Percentiles rank a stretch among this genome's conserved stretches.
Evolutionary conservation across 2,329 filamentous ascomycete species (phyloP).

Genomic region (Alternaria triticina): DNA sequence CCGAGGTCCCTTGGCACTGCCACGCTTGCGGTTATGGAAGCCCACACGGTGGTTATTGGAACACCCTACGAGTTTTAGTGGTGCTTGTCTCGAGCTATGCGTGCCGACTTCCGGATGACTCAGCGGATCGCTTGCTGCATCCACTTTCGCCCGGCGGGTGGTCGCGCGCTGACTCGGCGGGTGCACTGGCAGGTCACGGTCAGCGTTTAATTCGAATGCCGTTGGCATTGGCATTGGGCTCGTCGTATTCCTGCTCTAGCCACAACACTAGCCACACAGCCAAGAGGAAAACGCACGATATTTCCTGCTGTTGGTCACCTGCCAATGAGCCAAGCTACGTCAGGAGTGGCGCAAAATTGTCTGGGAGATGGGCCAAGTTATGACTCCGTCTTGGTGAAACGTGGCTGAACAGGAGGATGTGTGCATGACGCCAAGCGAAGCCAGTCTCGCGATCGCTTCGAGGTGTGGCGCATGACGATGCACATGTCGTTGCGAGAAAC

Average conservation of each 20-base stretch:
- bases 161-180: not conserved
- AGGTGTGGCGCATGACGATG: conserved; percentile 18
- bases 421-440: conserved; percentile 5
- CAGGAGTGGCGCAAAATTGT: conserved; percentile 7
- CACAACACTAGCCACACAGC: conserved; percentile 14
- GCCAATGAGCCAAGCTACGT: not conserved
- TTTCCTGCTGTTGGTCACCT: not conserved
- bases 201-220: not conserved
- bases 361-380: not conserved
- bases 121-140: conserved; percentile 1
- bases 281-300: not conserved
- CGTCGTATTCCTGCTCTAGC: conserved; percentile 2
- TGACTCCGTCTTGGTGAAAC: not conserved
- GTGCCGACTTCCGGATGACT: conserved; percentile 15
- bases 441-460: not conserved
- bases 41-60: conserved; percentile 1
- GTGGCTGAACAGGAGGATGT: conserved; percentile 2
- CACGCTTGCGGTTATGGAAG: conserved; percentile 1
- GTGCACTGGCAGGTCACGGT: not conserved
- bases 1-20: conserved; percentile 12
- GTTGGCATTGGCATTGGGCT: not conserved
- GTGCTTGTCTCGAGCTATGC: not conserved
- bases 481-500: not conserved
- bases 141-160: not conserved
- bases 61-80: conserved; percentile 5